Evolutionary conservation across 148 eudicot species (phyloP).

Genomic region (Oxyria digyna): DNA sequence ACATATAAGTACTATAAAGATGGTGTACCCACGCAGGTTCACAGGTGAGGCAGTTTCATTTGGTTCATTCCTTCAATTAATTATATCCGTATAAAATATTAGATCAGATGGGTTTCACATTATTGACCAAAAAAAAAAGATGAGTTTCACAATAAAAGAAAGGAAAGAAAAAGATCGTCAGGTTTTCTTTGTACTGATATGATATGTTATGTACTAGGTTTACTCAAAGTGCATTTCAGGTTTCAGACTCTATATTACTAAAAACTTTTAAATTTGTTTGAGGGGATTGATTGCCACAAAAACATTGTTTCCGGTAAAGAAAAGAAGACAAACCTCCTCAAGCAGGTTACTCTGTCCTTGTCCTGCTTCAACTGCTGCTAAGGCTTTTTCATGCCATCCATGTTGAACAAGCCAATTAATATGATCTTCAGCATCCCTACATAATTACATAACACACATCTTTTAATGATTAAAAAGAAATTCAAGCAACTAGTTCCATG

Average conservation of each 20-base stretch:
- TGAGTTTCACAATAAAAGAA: background rate
- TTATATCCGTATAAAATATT: background rate
- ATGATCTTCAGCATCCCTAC: slow-evolving; percentile 96
- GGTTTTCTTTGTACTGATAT: background rate
- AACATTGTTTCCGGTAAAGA: background rate
- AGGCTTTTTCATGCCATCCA: slow-evolving; percentile 92
- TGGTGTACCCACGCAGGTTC: background rate
- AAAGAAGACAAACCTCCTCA: slow-evolving; percentile 55
- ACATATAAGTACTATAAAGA: background rate
- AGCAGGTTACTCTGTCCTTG: slow-evolving; percentile 78
- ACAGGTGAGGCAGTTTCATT: background rate
- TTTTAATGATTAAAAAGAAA: background rate
- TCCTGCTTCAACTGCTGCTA: slow-evolving; percentile 88
- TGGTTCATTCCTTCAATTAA: background rate
- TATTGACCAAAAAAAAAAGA: too few species aligned
- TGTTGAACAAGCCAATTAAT: slow-evolving; percentile 97
- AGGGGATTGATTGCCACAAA: background rate
- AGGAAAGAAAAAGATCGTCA: background rate
- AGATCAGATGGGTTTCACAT: background rate
- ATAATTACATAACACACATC: slow-evolving; percentile 13
- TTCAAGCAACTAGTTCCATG: background rate
- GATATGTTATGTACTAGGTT: background rate
- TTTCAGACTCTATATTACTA: background rate
- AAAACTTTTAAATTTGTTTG: background rate
- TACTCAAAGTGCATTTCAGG: background rate